phyloP scores from a whole-genome alignment of 2,329 filamentous ascomycete species.

The Alternaria arborescens region DNA sequence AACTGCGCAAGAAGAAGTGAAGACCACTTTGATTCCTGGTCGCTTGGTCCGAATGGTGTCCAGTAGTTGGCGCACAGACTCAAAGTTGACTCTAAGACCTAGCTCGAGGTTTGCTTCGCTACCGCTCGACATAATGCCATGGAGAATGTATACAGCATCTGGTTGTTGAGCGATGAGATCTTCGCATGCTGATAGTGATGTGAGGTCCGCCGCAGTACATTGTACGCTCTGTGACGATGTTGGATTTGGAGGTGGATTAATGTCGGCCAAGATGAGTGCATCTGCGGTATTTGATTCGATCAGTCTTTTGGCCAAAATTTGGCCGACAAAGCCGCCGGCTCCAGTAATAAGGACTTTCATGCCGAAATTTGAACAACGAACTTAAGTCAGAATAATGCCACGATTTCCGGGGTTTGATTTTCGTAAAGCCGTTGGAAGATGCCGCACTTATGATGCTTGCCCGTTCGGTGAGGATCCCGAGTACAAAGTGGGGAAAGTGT shows the following conservation, averaged over 20 bases:
- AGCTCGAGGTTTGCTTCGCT: constrained; percentile 69
- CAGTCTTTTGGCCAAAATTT: constrained; percentile 66
- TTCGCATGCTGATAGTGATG: constrained; percentile 43
- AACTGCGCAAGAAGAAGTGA: constrained; percentile 69
- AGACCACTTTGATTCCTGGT: constrained; percentile 66
- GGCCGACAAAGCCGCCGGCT: constrained; percentile 70
- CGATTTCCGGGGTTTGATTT: background rate
- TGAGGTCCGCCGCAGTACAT: constrained; percentile 63
- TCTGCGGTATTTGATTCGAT: constrained; percentile 57
- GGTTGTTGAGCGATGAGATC: constrained; percentile 38
- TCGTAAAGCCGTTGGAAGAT: background rate
- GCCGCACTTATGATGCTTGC: constrained; percentile 3
- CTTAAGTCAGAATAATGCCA: background rate
- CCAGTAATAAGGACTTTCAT: constrained; percentile 68
- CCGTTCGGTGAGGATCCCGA: constrained; percentile 23
- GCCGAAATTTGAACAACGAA: background rate
- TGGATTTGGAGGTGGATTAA: constrained; percentile 59
- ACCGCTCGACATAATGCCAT: constrained; percentile 73
- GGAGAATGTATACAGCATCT: constrained; percentile 64
- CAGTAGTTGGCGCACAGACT: constrained; percentile 65
- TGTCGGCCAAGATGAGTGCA: constrained; percentile 65
- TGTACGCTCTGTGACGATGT: constrained; percentile 62
- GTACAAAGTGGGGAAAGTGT: constrained; percentile 19
- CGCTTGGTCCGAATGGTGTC: constrained; percentile 60
- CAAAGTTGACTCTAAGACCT: constrained; percentile 68